Conservation (phyloP, 2,329 filamentous ascomycete genomes). For the Colletotrichum sp. region DNA sequence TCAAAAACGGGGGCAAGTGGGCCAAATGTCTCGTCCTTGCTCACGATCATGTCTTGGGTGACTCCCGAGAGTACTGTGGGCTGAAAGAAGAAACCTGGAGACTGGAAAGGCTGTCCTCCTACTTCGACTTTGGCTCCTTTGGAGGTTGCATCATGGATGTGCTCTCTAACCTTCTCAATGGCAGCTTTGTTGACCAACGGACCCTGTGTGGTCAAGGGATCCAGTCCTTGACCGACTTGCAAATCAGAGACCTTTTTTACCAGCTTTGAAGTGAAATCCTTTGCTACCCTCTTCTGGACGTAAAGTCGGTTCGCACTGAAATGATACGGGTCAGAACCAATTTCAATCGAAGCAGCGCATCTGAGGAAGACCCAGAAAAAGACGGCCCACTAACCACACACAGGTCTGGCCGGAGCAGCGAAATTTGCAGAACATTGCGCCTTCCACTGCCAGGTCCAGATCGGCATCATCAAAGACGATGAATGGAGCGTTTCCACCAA, state of each 20-base stretch:
- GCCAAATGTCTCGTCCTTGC: constrained; percentile 74
- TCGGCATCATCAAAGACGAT: constrained; percentile 82
- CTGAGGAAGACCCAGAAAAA: neutral
- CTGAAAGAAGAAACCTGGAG: constrained; percentile 71
- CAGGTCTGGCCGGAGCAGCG: constrained; percentile 76
- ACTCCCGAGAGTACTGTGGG: constrained; percentile 73
- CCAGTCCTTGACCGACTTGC: constrained; percentile 62
- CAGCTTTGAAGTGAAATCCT: constrained; percentile 56
- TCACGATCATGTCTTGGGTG: constrained; percentile 69
- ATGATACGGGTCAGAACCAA: neutral
- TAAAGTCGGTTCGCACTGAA: constrained; percentile 56
- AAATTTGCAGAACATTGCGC: constrained; percentile 74
- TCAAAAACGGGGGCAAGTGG: constrained; percentile 72
- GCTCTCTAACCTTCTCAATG: constrained; percentile 63
- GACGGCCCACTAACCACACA: constrained; percentile 40
- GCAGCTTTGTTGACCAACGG: constrained; percentile 71
- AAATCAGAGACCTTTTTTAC: constrained; percentile 60
- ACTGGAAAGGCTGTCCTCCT: constrained; percentile 61
- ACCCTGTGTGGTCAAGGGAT: constrained; percentile 61
- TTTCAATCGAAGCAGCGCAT: neutral
- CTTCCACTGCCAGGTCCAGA: constrained; percentile 69
- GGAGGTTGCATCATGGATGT: constrained; percentile 64
- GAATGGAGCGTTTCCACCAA: constrained; percentile 77
- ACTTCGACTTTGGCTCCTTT: constrained; percentile 64
- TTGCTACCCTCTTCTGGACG: constrained; percentile 64